Base-by-base conservation (phyloP, 345 rosid species). In the Arabis alpina region DNA sequence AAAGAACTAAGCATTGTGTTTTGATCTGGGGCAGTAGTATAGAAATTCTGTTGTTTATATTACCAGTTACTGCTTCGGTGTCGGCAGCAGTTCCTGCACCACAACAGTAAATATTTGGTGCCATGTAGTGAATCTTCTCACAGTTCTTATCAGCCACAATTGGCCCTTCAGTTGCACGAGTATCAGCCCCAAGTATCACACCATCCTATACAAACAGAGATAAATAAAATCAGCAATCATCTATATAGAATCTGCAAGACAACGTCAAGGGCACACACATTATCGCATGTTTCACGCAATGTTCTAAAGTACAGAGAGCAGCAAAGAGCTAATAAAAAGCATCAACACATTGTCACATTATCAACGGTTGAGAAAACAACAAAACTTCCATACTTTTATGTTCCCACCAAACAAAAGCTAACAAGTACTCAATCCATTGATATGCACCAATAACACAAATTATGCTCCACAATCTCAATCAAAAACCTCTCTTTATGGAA, bases 81-180 rank as follows among this genome's bases (percentile, higher is more conserved):
- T 94, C 98, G 43, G 98, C 99, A 65, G 97, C 98, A 49, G 93
- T 90, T 80, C 99, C 99, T 4, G 96, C 99, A 78, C 96, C 99
- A 78, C 98, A 94, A 70, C 98, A 91, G 51, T 90, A 91, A 52
- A 91, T 89, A 77, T 94, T 94, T 41, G 99, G 99, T 15, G 99
- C 98, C 98, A 94, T 94, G 44, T 89, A 91, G 73, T 91, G 99
- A 75, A 94, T 94, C 75, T 94, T 94, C 83, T 94, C 99, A 59
- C 98, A 94, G 66, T 94, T 94, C 82, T 94, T 93, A 76, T 94
- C 99, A 68, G 95, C 88, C 43, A 91, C 99, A n/a, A 94, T 94
- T 53, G 97, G 91, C 24, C 98, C 99, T 77, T 86, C 97, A 11
- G 98, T 92, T 48, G 96, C 96, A 37, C 93, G 76, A 3, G 96